Percentiles rank a stretch among this genome's conserved stretches.
These are phyloP conservation scores for Aureobasidium subglaciale DNA, from an alignment of 2,329 filamentous ascomycete genomes.

Conservation along the genomic window DNA sequence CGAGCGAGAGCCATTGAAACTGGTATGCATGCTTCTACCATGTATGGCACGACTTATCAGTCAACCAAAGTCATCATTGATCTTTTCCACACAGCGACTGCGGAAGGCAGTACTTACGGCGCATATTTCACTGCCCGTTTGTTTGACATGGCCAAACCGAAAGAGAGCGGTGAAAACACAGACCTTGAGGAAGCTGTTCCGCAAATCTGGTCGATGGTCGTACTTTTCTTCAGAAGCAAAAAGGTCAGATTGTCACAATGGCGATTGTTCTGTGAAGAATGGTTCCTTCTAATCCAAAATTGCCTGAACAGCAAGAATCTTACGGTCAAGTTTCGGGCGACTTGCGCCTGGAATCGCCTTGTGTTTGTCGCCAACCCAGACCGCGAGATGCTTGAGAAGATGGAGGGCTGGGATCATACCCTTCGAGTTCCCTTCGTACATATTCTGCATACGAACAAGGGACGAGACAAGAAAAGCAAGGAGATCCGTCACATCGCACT, in stretches of 20 bases:
- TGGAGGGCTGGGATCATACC: slow-evolving; percentile 53
- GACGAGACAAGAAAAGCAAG: slow-evolving; percentile 41
- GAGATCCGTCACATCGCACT: slow-evolving; percentile 53
- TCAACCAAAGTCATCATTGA: slow-evolving; percentile 61
- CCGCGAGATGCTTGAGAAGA: slow-evolving; percentile 46
- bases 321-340: slow-evolving; percentile 65
- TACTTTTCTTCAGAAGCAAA: slow-evolving; percentile 64
- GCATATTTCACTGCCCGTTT: slow-evolving; percentile 63
- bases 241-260: slow-evolving; percentile 56
- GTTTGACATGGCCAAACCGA: slow-evolving; percentile 55
- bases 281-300: slow-evolving; percentile 70
- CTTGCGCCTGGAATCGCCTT: slow-evolving; percentile 78
- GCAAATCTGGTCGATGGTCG: slow-evolving; percentile 79
- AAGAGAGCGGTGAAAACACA: slow-evolving; percentile 44
- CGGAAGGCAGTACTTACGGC: slow-evolving; percentile 56
- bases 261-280: slow-evolving; percentile 60
- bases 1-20: slow-evolving; percentile 66
- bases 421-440: slow-evolving; percentile 59
- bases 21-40: slow-evolving; percentile 62
- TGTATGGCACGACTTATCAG: slow-evolving; percentile 61
- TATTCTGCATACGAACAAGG: slow-evolving; percentile 58
- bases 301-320: slow-evolving; percentile 77
- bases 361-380: slow-evolving; percentile 66
- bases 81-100: slow-evolving; percentile 47
- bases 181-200: slow-evolving; percentile 53